Base-by-base conservation (phyloP, 2,329 filamentous ascomycete species). In the Phyllosticta capitalensis region DNA sequence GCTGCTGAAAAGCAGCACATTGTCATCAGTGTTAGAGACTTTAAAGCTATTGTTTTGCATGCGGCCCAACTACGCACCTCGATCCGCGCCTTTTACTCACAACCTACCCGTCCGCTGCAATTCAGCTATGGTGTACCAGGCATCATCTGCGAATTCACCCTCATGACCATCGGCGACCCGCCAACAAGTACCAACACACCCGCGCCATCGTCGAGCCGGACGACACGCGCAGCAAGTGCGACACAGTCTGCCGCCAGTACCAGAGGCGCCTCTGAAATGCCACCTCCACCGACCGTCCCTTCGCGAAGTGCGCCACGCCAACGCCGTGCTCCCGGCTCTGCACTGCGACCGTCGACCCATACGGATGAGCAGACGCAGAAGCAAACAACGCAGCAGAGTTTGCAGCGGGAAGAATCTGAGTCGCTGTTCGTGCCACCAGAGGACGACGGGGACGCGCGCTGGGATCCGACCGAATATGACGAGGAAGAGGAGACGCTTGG, bases 1-100 rank as follows among this genome's bases (percentile, higher is more conserved):
- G 84, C 90, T 28, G 85, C 90, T 68, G 84, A 89, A 61, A 85
- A 87, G 55, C 79, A 91, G 60, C 89, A 91, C 68, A 88, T 91
- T 66, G 83, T 90, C 61, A 88, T 92, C 67, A 89, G 85, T 65
- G 88, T 92, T 68, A 91, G 90, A 67, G 89, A 92, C 71, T 92
- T 92, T 70, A 85, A 88, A 55, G 85, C 88, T 33, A 89, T 92
- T 58, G 83, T 91, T 56, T 81, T 85, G 33, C 89, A 92, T 71
- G 88, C 89, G 9, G 85, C 86, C 22, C 83, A 84, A 22, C 80
- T 86, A 5, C 83, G 84, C 56, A 84, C 83, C n/a, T 80, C 82
- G 52, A 76, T 92, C 14, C 81, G 80, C 17, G 86, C 87, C 12
- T 78, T 79, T 57, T 92, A 91, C 72, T 91, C 89, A 1, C 76